Evolutionary conservation across 768 basidiomycete genomes (phyloP), one percentile per base, ranked within the genome.

Genomic region (Serendipita sp.): DNA sequence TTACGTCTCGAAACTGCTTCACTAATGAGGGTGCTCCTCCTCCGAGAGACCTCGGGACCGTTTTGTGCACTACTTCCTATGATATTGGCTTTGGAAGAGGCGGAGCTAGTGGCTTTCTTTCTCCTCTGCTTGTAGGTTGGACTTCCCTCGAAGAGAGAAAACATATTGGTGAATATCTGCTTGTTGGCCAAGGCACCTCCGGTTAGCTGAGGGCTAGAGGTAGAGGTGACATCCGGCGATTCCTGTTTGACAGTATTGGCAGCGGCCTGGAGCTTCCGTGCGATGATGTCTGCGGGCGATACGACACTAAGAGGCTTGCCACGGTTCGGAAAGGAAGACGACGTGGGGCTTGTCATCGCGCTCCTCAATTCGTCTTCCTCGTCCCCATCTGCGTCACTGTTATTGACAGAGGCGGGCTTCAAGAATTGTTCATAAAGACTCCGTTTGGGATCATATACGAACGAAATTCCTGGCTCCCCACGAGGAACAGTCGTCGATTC

Each of bases 401-500:
- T 34, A 8, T 23, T 28, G n/a, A 30, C 16, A n/a, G 56, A 10
- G 44, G 75, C 72, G 36, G 70, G 70, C 69, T 78, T 79, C 45
- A 79, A 84, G 74, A 94, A 94, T 71, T 96, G 92, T 69, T 96
- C 92, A 72, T 87, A 95, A 23, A 96, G 79, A 67, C 85, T 85
- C 67, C 86, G 80, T 69, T 86, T 88, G 11, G 88, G 81, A 72
- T 96, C 91, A 74, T 93, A 96, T 34, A 81, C 83, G 78, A 96
- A 95, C 16, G 88, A 90, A 18, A 84, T 74, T 1, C 91, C 92
- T 10, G 93, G 93, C 74, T 95, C 93, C 64, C 90, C 84, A 5
- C 76, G 72, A 34, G 85, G 76, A 51, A 74, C 79, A 1, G 93
- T 95, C 1, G 94, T 95, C 0, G 92, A 81, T 71, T 92, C 90